Conservation (phyloP, 164 flowering plant genomes). For the Cinnamomum chago region DNA sequence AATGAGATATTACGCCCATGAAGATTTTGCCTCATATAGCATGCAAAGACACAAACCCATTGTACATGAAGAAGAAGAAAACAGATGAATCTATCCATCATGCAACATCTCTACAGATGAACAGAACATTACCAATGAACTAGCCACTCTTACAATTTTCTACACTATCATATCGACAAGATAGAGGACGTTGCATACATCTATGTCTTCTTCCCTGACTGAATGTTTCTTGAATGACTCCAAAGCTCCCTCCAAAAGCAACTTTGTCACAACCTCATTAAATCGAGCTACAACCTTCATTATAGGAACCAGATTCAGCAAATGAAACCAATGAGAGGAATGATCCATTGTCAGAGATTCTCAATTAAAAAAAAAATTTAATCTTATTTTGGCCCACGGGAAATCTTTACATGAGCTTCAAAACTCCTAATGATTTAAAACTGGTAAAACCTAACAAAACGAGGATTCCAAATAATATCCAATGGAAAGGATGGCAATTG, state of each 20-base stretch:
- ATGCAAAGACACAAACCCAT: too few relatives aligned
- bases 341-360: not conserved
- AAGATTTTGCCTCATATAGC: too few relatives aligned
- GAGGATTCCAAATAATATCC: too few relatives aligned
- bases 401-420: too few relatives aligned
- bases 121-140: too few relatives aligned
- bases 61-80: too few relatives aligned
- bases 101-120: not conserved
- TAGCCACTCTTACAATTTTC: too few relatives aligned
- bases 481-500: too few relatives aligned
- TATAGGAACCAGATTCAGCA: not conserved
- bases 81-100: not conserved
- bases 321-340: not conserved
- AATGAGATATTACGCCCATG: not conserved
- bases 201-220: constrained; percentile 78
- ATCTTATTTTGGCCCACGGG: too few relatives aligned
- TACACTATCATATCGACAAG: not conserved
- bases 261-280: constrained; percentile 86
- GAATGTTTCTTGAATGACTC: constrained; percentile 75
- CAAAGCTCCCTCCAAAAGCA: constrained; percentile 84
- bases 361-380: not conserved
- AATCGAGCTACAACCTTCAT: constrained; percentile 79
- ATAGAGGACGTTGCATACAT: constrained; percentile 37
- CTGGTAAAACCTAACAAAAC: too few relatives aligned
- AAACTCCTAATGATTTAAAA: too few relatives aligned